Evolutionary conservation across 2,329 filamentous ascomycete genomes (phyloP).

Genomic region (Ophiobolus disseminans): DNA sequence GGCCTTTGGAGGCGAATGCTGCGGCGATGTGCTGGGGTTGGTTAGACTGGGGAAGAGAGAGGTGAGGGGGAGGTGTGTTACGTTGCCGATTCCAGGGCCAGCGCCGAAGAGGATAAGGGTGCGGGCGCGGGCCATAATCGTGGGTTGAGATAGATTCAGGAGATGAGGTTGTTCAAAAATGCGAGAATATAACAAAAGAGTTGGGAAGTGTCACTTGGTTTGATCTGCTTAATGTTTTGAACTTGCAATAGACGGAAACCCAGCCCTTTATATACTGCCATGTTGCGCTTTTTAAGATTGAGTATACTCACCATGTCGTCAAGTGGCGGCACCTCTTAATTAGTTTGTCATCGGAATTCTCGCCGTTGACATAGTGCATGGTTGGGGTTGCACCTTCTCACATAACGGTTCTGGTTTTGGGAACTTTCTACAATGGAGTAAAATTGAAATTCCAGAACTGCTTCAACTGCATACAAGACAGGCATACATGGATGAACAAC

Average conservation of each 20-base stretch:
- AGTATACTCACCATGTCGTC: background rate
- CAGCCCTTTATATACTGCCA: no score
- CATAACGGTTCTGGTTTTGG: no score
- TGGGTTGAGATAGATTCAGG: background rate
- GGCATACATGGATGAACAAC: no score
- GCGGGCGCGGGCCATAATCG: constrained; percentile 29
- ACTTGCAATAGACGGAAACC: no score
- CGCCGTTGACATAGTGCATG: background rate
- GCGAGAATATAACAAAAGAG: no score
- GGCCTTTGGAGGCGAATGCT: constrained; percentile 54
- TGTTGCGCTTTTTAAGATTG: no score
- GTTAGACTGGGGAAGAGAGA: background rate
- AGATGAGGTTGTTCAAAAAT: background rate
- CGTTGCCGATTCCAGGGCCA: constrained; percentile 58
- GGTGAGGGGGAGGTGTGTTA: background rate
- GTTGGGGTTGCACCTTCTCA: background rate
- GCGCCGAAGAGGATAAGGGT: constrained; percentile 55
- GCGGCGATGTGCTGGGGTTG: constrained; percentile 39
- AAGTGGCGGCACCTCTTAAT: background rate
- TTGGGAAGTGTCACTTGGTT: no score
- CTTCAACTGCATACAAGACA: no score
- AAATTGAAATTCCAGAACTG: no score
- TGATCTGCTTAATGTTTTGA: no score
- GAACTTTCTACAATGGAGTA: no score
- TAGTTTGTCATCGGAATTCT: background rate